Evolutionary conservation across 2,329 filamentous ascomycete species (phyloP), one percentile per base, ranked within the genome.

Genomic region (Cucurbitaria berberidis): DNA sequence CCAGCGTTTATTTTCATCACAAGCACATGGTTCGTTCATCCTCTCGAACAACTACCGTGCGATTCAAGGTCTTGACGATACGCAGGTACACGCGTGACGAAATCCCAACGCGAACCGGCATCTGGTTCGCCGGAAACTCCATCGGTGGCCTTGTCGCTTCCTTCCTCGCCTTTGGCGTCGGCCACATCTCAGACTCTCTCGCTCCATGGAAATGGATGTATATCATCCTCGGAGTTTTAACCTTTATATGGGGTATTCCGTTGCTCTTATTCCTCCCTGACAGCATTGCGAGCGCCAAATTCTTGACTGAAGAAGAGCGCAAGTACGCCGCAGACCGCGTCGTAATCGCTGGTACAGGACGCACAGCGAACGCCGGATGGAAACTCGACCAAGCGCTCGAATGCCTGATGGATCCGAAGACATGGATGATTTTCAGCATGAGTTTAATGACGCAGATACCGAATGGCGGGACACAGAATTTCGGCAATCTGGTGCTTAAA

Each of bases 261-360:
- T 35, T 73, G 1, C 46, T 67, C 10, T 30, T 66, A 24, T 58
- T 79, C 0, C 69, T 84, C 0, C 81, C 81, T 1, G 81, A 84
- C 60, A 83, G 52, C 18, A 59, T 63, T 11, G 53, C 53, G 27
- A 57, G 53, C 13, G 78, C 78, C 8, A 45, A 41, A 7, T 68
- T 66, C 47, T 50, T 68, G 1, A 60, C 58, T 22, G 51, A 60
- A 22, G 47, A 62, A 42, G 63, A 68, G 51, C 61, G 63, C 21
- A 57, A 66, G 10, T 62, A 53, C 10, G 66, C 66, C 15, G 51
- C 59, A 7, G 64, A 70, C 35, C 67, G 68, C 21, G 65, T 73
- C 21, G 50, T 62, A 7, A 51, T 64, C 9, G 51, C 58, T 1
- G 64, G 64, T 3, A 67, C 64, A 1, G 64, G 64, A 13, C 46